Conservation (phyloP, 2,329 filamentous ascomycete genomes). For the Nigrospora sphaerica region DNA sequence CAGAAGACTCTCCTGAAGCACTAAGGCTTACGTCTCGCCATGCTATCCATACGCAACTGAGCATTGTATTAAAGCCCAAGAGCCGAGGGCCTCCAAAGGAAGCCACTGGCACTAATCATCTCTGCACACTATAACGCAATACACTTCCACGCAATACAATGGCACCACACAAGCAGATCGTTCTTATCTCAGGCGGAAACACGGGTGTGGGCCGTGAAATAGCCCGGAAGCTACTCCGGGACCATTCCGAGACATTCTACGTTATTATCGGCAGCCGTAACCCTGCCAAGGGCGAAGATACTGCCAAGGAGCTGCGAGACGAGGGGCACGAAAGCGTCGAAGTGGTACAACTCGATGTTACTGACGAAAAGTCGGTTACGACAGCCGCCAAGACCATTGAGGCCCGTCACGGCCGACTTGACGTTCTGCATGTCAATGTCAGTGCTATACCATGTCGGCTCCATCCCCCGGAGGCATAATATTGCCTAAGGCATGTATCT, state of each 20-base stretch:
- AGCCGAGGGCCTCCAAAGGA: too few relatives aligned
- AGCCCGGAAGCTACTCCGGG: background rate
- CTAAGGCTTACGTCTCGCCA: too few relatives aligned
- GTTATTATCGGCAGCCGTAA: conserved; percentile 1
- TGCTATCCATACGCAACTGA: too few relatives aligned
- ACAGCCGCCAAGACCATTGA: background rate
- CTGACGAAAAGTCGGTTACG: background rate
- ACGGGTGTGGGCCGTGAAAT: background rate
- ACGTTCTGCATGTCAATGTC: conserved; percentile 1
- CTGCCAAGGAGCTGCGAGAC: background rate
- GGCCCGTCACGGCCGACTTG: background rate
- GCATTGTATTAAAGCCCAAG: too few relatives aligned
- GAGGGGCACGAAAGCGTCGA: background rate
- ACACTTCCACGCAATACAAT: too few relatives aligned
- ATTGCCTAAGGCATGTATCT: too few relatives aligned
- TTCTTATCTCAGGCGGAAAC: conserved; percentile 1
- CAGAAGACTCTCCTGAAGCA: too few relatives aligned
- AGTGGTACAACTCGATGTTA: background rate
- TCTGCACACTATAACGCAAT: too few relatives aligned
- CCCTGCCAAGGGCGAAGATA: background rate
- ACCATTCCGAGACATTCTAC: background rate
- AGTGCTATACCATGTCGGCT: too few relatives aligned
- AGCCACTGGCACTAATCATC: too few relatives aligned
- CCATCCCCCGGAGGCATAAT: background rate
- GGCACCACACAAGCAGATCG: background rate